Evolutionary conservation across 1,284 basidiomycete species (phyloP), one percentile per base, ranked within the genome.

Genomic region (Ustilago bromivora): DNA sequence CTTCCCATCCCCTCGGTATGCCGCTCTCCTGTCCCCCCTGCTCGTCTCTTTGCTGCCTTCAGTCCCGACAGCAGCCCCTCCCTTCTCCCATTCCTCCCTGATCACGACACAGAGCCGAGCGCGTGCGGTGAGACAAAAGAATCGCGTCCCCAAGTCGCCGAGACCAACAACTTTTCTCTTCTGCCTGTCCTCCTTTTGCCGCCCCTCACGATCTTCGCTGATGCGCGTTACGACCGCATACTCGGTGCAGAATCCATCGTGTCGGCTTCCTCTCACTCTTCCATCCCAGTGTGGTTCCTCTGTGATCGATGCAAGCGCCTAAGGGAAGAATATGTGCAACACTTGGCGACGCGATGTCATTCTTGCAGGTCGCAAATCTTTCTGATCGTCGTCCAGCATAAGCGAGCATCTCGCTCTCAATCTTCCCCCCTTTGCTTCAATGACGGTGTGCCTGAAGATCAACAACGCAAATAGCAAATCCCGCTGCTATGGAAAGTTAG

Each of bases 351-450:
- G 46, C 23, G 36, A 38, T 19, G 34, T 28, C 32, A 41, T 8
- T 11, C 13, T 31, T 17, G 46, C 54, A 58, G 56, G 49, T 34
- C 40, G 28, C 12, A 58, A 55, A 47, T 61, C 52, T 36, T 55
- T 46, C 15, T 49, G 71, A 72, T 72, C 71, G 65, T 58, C 65
- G 65, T 63, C 41, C 17, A 58, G 71, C 71, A 72, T 72, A 72
- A 9, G 60, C 69, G 69, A 71, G 31, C n/a, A 28, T 10, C n/a
- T 31, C 19, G 15, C 10, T 46, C 40, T n/a, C n/a, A 10, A n/a
- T 49, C 38, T 23, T 34, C 40, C 9, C 36, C 8, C 61, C 8
- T 11, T 51, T 41, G 51, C 11, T 28, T n/a, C 11, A 0, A 32
- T 13, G 17, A 51, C 13, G 9, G 51, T 46, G 59, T 62, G 43